These are phyloP conservation scores for Solanum sejunctum DNA, from an alignment of 257 asterid species.

Conservation along the genomic window DNA sequence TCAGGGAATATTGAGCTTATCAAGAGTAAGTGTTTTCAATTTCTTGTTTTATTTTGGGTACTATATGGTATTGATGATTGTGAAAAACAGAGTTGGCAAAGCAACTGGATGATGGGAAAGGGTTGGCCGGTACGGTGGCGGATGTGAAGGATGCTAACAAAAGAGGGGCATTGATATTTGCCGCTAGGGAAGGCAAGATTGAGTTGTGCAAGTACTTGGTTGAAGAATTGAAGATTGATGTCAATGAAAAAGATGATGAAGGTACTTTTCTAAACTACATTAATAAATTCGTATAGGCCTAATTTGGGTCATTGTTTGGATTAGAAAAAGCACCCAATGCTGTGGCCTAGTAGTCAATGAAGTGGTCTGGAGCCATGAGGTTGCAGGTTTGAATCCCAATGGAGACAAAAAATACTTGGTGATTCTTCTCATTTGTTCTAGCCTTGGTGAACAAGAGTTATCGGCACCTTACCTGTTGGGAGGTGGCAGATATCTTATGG, in stretches of 20 bases:
- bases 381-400: no score
- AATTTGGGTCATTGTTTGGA: neutral
- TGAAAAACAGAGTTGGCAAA: slow-evolving; percentile 37
- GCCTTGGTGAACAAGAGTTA: neutral
- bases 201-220: slow-evolving; percentile 80
- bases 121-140: slow-evolving; percentile 50
- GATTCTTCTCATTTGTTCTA: no score
- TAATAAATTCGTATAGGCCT: neutral
- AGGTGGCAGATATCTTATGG: neutral
- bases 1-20: slow-evolving; percentile 59
- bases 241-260: slow-evolving; percentile 69
- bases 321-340: no score
- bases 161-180: slow-evolving; percentile 92
- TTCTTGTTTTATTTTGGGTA: neutral
- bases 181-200: slow-evolving; percentile 86
- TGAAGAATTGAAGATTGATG: slow-evolving; percentile 82
- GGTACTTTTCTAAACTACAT: slow-evolving; percentile 20
- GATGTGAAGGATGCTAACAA: slow-evolving; percentile 93
- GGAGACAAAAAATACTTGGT: neutral
- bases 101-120: slow-evolving; percentile 79
- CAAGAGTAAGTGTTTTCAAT: slow-evolving; percentile 44
- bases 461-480: fast-evolving
- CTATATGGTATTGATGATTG: neutral
- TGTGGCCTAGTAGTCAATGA: no score
- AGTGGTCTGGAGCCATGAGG: neutral